Percentiles rank a stretch among this genome's conserved stretches.
phyloP scores from a whole-genome alignment of 371 early-diverging fungal species.

The Choanephora cucurbitarum region DNA sequence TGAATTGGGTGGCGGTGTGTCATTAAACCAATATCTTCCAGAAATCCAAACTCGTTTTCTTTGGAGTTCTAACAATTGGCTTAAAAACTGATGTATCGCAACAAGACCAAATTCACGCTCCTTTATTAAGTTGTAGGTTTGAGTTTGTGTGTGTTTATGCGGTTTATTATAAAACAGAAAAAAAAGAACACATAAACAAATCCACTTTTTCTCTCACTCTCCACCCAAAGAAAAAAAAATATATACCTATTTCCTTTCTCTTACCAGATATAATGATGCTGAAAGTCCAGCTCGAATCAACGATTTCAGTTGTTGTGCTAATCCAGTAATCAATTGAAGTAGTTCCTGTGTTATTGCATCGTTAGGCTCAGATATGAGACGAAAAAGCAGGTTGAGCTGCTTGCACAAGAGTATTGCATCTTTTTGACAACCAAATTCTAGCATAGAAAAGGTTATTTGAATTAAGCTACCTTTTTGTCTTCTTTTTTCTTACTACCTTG shows the following conservation, averaged over 20 bases:
- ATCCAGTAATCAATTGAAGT: constrained; percentile 82
- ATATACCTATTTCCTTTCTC: not conserved
- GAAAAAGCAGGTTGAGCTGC: constrained; percentile 36
- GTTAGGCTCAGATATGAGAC: constrained; percentile 59
- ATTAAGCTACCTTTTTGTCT: not conserved
- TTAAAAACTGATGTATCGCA: constrained; percentile 58
- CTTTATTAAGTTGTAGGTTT: constrained; percentile 14
- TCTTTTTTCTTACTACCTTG: constrained; percentile 10
- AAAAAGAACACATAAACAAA: not conserved
- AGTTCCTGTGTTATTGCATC: constrained; percentile 81
- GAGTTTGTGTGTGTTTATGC: not conserved
- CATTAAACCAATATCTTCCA: constrained; percentile 47
- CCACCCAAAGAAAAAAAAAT: constrained; percentile 2
- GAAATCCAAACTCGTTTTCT: constrained; percentile 55
- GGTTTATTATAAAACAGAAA: not conserved
- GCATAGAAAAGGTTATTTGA: not conserved
- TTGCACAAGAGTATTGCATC: constrained; percentile 63
- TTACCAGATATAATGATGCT: constrained; percentile 84
- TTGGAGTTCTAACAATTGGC: constrained; percentile 56
- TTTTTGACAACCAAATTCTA: constrained; percentile 67
- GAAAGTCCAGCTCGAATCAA: constrained; percentile 83
- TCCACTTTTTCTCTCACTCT: not conserved
- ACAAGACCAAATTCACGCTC: constrained; percentile 31
- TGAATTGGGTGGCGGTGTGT: constrained; percentile 15
- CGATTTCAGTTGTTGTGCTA: constrained; percentile 46